Evolutionary conservation across 1,284 basidiomycete species (phyloP), one percentile per base, ranked within the genome.

Genomic region (Cerrena zonata): DNA sequence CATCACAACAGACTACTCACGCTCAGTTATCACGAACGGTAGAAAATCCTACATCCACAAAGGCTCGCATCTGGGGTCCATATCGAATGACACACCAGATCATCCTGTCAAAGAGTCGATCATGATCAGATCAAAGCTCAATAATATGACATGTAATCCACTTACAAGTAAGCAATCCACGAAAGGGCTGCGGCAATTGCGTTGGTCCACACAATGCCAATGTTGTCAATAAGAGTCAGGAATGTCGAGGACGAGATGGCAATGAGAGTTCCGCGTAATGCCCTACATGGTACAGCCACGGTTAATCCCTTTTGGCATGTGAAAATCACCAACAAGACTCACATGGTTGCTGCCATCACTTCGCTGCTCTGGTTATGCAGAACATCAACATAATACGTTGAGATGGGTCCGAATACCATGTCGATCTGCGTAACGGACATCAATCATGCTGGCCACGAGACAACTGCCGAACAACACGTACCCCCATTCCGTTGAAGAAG

Each of bases 181-280:
- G 69, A 69, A 4, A 79, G 49, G 3, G 66, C 43, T 0, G 77
- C 75, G 0, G 74, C 65, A 12, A 79, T 58, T 0, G 70, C 71
- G 61, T 80, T 73, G 0, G 82, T 83, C 51, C 66, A 66, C 0
- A 75, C 73, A 13, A 82, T 71, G 5, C 83, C 81, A 26, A 84
- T 73, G 0, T 56, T 58, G 25, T 82, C 65, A 48, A 84, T 70
- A 38, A 76, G 63, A 0, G 84, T 80, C 2, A 84, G 61, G 27
- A 79, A 70, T 13, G 66, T 67, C 0, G 74, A 67, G 0, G 70
- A 69, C 2, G 66, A 61, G 0, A 68, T 53, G 1, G 76, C 67
- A 2, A 74, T 62, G 22, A 78, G 57, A 15, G 76, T 42, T 44
- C 74, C 65, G 55, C 80, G 68, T 58, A 77, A 46, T 13, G 71